phyloP scores from a whole-genome alignment of 768 basidiomycete genomes.

The Russula emetica region DNA sequence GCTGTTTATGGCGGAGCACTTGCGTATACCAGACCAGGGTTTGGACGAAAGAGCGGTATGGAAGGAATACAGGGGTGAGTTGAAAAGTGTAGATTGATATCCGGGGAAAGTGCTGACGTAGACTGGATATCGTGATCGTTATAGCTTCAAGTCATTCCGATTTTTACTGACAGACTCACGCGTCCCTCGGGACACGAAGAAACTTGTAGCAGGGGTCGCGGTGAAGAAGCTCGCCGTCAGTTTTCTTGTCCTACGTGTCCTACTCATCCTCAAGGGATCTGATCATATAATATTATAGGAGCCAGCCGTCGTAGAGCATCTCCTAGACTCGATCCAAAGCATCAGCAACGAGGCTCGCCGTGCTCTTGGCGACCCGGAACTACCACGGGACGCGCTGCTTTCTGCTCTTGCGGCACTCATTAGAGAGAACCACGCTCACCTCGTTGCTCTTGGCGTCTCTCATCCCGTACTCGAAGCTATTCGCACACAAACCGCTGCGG shows the following conservation, averaged over 20 bases:
- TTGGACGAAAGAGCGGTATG: constrained; percentile 76
- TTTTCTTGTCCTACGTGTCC: constrained; percentile 9
- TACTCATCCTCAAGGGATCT: background rate
- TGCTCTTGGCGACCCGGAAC: constrained; percentile 66
- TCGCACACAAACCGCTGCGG: constrained; percentile 56
- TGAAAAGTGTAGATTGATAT: background rate
- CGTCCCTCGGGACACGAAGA: constrained; percentile 91
- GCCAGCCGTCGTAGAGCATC: constrained; percentile 76
- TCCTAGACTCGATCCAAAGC: constrained; percentile 75
- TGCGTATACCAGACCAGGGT: constrained; percentile 79
- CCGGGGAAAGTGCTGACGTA: background rate
- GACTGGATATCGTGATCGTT: constrained; percentile 20
- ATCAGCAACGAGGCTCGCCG: constrained; percentile 81
- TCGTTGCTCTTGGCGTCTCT: constrained; percentile 84
- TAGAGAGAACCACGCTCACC: constrained; percentile 82
- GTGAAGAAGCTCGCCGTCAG: constrained; percentile 60
- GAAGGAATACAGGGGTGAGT: constrained; percentile 75
- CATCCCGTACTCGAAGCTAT: constrained; percentile 85
- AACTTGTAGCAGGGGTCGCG: constrained; percentile 85
- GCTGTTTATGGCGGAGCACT: constrained; percentile 90
- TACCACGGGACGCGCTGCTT: constrained; percentile 63
- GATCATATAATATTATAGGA: constrained; percentile 45
- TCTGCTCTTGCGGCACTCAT: constrained; percentile 74
- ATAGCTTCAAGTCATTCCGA: constrained; percentile 82
- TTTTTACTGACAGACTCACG: constrained; percentile 93